These are phyloP conservation scores for Termitomyces sp. DNA, from an alignment of 768 basidiomycete species.

Conservation along the genomic window DNA sequence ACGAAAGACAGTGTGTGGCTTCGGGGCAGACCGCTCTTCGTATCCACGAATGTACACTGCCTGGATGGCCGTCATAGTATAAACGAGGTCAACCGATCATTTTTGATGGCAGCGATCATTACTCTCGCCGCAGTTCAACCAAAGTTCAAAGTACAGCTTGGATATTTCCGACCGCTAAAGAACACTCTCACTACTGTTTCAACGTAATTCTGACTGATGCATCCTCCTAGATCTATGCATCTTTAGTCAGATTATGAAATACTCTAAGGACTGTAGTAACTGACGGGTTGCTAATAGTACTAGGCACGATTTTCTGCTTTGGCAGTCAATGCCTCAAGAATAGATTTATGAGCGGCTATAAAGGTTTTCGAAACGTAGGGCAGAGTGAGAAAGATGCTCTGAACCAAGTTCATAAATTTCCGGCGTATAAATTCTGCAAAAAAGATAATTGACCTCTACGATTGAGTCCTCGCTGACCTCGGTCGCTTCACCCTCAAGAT, in stretches of 20 bases:
- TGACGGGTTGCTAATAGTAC: no score
- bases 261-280: not conserved
- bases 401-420: not conserved
- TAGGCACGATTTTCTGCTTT: not conserved
- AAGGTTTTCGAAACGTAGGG: not conserved
- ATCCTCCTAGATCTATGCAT: not conserved
- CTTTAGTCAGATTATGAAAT: not conserved
- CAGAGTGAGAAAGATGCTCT: not conserved
- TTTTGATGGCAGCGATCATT: no score
- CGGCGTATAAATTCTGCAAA: not conserved
- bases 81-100: not conserved
- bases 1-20: conserved; percentile 77
- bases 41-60: conserved; percentile 66
- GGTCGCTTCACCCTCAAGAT: not conserved
- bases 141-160: no score
- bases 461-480: not conserved
- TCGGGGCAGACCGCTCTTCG: conserved; percentile 68
- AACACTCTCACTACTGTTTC: not conserved
- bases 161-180: no score
- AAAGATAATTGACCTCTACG: not conserved
- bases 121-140: no score
- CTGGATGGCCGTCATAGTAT: conserved; percentile 68
- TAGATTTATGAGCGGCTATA: not conserved
- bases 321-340: not conserved
- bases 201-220: no score